Conservation (phyloP, 805 yeast genomes). For the Suhomyces xylopsoci region DNA sequence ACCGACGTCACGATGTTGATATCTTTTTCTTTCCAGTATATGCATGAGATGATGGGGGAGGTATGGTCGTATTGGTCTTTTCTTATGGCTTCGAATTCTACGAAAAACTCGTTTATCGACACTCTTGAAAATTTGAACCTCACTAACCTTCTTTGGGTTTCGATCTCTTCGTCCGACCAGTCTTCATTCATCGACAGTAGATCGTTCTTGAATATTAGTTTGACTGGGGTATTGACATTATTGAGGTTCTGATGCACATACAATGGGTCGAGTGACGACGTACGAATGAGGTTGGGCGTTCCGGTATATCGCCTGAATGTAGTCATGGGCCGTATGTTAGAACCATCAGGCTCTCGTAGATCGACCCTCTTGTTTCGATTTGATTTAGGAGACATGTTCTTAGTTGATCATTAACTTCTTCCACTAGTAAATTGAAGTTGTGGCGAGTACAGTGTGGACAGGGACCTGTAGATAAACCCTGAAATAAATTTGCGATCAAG, state of each 20-base stretch:
- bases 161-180: conserved; percentile 48
- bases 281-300: conserved; percentile 14
- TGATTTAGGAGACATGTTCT: background rate
- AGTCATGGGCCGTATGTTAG: background rate
- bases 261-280: conserved; percentile 22
- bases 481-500: background rate
- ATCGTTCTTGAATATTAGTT: conserved; percentile 28
- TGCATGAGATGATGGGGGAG: conserved; percentile 54
- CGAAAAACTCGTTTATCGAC: conserved; percentile 27
- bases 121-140: conserved; percentile 38
- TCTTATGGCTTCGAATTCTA: conserved; percentile 37
- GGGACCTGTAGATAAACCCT: background rate
- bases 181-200: conserved; percentile 33
- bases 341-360: background rate
- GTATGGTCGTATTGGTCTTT: conserved; percentile 34
- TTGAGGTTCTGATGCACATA: conserved; percentile 16
- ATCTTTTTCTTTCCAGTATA: conserved; percentile 49
- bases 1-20: conserved; percentile 60
- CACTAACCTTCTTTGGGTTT: conserved; percentile 47
- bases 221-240: conserved; percentile 26
- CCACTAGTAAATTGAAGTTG: background rate
- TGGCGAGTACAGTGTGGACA: background rate
- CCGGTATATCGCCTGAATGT: background rate
- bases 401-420: background rate
- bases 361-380: background rate